Evolutionary conservation across 768 basidiomycete genomes (phyloP), one percentile per base, ranked within the genome.

Genomic region (Asterophora lycoperdoides): DNA sequence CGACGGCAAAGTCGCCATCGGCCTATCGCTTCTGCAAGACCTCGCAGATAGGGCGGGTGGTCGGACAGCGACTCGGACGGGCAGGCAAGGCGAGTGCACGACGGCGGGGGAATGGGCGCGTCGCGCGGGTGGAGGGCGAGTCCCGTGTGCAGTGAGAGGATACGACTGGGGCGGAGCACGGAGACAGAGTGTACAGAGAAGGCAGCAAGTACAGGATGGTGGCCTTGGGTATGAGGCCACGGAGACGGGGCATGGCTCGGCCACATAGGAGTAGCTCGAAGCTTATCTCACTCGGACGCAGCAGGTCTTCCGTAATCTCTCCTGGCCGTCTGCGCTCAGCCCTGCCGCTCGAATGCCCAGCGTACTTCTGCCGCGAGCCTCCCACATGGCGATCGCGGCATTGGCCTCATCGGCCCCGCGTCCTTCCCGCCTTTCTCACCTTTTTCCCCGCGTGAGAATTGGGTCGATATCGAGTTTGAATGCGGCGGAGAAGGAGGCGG

Each of bases 1-100:
- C 1, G 84, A 85, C 49, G 84, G 79, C 3, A 78, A 80, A 42
- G 69, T 77, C 1, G 87, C 81, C 0, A 89, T 89, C 32, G 87
- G 87, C 1, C 64, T 88, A 28, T 81, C 81, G 2, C 64, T 89
- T 45, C 65, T 89, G 44, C 78, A 80, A 54, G 74, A 72, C 34
- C 63, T 79, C 58, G 64, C 68, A 33, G 59, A 67, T 2, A 66
- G 58, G 10, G 72, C 0, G 65, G 58, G 5, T 55, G 52, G 44
- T 58, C 59, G 1, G 68, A 64, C 20, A 56, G 59, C 4, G 63
- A 64, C n/a, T 56, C 43, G 28, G 47, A 44, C 18, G 29, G 3
- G 19, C 51, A 41, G 23, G 37, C 30, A 9, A 13, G 32, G 42
- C 4, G 30, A 20, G 51, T 37, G 19, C 33, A 15, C 11, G n/a